phyloP scores from a whole-genome alignment of 768 basidiomycete genomes.

The Agaricus blazei region DNA sequence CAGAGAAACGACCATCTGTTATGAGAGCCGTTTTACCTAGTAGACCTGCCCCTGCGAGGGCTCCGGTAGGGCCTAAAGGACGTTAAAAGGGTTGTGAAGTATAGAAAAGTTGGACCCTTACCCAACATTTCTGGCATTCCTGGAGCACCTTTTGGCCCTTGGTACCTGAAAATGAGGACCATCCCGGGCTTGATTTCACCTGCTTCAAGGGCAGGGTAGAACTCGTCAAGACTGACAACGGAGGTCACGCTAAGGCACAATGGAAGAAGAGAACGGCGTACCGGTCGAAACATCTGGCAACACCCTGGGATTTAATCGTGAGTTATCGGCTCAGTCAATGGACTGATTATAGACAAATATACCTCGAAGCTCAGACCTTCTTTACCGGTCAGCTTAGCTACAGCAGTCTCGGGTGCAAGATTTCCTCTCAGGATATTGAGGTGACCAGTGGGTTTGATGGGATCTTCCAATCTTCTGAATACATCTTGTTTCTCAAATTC shows the following conservation, averaged over 20 bases:
- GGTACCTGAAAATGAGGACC: slow-evolving; percentile 81
- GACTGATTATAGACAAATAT: slow-evolving; percentile 7
- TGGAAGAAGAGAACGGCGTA: slow-evolving; percentile 15
- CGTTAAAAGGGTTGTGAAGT: not conserved
- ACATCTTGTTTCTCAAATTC: slow-evolving; percentile 75
- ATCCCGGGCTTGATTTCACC: slow-evolving; percentile 74
- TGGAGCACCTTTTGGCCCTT: slow-evolving; percentile 88
- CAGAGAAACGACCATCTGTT: slow-evolving; percentile 88
- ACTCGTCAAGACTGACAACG: slow-evolving; percentile 50
- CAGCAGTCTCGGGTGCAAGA: slow-evolving; percentile 79
- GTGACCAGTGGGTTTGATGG: slow-evolving; percentile 86
- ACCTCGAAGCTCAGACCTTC: slow-evolving; percentile 85
- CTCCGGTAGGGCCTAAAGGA: slow-evolving; percentile 65
- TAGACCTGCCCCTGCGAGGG: slow-evolving; percentile 81
- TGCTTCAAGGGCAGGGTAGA: slow-evolving; percentile 68
- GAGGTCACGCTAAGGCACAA: not conserved
- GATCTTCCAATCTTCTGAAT: slow-evolving; percentile 63
- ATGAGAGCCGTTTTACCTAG: slow-evolving; percentile 75
- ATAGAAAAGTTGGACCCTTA: slow-evolving; percentile 11
- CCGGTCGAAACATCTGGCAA: slow-evolving; percentile 77
- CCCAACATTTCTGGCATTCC: slow-evolving; percentile 81
- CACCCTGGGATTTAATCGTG: slow-evolving; percentile 38
- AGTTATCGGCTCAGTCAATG: not conserved
- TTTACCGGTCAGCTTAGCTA: slow-evolving; percentile 92
- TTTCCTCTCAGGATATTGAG: slow-evolving; percentile 86